Base-by-base conservation (phyloP, 2,329 filamentous ascomycete genomes). In the Hypoxylon sp. region DNA sequence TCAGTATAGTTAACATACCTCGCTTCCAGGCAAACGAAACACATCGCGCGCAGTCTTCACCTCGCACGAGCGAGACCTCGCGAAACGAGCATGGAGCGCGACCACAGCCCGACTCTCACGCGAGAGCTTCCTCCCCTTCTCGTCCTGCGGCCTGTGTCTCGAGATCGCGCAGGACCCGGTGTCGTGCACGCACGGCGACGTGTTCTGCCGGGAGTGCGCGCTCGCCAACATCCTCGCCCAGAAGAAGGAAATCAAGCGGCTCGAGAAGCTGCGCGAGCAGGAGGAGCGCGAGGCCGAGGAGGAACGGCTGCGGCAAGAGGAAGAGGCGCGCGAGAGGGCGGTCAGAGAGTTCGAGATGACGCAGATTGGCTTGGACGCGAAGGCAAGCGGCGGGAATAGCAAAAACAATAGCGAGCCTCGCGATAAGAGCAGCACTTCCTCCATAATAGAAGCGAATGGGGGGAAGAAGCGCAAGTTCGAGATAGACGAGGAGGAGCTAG, bases 151-250 rank as follows among this genome's bases (percentile, higher is more conserved):
- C 59, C 86, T 99, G 29, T 99, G 95, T 77, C 90, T 98, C 15
- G 88, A 94, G 66, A 88, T 91, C 6, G 92, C 94, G 19, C 88
- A 91, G 31, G 89, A 93, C 51, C 94, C 96, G 0, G 93, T 98
- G 37, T 90, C 93, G 21, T 98, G 95, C 80, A 84, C 87, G 2
- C 88, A 90, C 71, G 95, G 95, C 68, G 94, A 98, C 79, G 85
- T 99, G 13, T 98, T 98, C 83, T 99, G 95, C 80, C 90, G 93
- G 73, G 96, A 98, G 82, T 99, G 95, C 82, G 94, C 94, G 7
- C 88, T 98, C 58, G 90, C 85, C 73, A 97, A 98, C 75, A 89
- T 99, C n/a, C 85, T 98, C 0, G 88, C 93, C 0, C 95, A 99
- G 80, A 91, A 93, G 73, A 92, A 94, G 81, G 96, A 98, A 77